Evolutionary conservation across 2,329 filamentous ascomycete genomes (phyloP).

Genomic region (Elsinoe perseae): DNA sequence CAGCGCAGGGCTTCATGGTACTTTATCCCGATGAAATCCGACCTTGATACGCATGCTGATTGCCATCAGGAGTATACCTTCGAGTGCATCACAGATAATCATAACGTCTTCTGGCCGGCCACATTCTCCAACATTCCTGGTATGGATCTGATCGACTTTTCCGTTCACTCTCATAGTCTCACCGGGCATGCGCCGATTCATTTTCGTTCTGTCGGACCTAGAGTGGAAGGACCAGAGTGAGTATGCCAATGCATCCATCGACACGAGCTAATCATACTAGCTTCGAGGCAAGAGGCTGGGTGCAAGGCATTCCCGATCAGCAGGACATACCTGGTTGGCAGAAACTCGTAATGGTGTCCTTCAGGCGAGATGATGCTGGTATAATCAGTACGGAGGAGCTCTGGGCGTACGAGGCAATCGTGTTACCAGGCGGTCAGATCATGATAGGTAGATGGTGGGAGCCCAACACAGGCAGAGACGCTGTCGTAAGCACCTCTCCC

Average conservation of each 20-base stretch:
- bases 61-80: conserved; percentile 18
- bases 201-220: not conserved
- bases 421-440: conserved; percentile 41
- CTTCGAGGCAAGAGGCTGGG: conserved; percentile 38
- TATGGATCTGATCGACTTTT: not conserved
- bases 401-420: conserved; percentile 44
- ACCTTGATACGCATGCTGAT: not conserved
- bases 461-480: conserved; percentile 27
- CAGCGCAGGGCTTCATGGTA: conserved; percentile 26
- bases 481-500: conserved; percentile 20
- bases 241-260: not conserved
- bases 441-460: conserved; percentile 44
- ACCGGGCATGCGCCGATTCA: not conserved
- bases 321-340: conserved; percentile 46
- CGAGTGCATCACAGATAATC: not conserved
- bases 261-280: conserved; percentile 8
- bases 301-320: conserved; percentile 45
- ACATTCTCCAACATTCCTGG: not conserved
- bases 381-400: conserved; percentile 29
- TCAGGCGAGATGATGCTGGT: conserved; percentile 26
- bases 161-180: not conserved
- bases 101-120: not conserved
- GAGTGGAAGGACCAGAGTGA: not conserved
- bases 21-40: not conserved
- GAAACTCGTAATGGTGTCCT: conserved; percentile 49